These are phyloP conservation scores for Apiospora koreana DNA, from an alignment of 2,329 filamentous ascomycete species.

Conservation along the genomic window DNA sequence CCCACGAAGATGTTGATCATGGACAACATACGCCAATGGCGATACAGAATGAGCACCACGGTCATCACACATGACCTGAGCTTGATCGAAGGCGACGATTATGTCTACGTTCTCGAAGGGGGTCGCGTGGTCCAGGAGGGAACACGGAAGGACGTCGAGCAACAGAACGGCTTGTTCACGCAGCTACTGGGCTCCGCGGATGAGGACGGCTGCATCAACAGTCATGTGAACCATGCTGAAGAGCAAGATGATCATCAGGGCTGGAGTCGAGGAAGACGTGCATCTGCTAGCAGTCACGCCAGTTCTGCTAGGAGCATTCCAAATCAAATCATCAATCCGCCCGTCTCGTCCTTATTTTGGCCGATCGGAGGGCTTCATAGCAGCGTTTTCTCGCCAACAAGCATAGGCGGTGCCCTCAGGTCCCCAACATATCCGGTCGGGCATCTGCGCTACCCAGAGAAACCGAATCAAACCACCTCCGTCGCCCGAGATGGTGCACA, in stretches of 20 bases:
- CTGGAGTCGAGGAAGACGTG: conserved; percentile 23
- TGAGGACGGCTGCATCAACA: not conserved
- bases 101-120: conserved; percentile 76
- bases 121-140: conserved; percentile 71
- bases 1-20: conserved; percentile 68
- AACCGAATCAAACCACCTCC: not conserved
- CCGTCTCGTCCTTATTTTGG: conserved; percentile 1
- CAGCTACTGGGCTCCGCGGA: conserved; percentile 10
- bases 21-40: conserved; percentile 75
- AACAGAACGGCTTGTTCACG: conserved; percentile 47
- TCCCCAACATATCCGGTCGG: not conserved
- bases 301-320: not conserved
- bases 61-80: conserved; percentile 89
- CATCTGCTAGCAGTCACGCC: not conserved
- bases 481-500: not conserved
- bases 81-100: conserved; percentile 73
- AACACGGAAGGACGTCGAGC: conserved; percentile 54
- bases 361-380: not conserved
- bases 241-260: not conserved
- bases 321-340: not conserved
- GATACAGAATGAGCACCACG: conserved; percentile 80
- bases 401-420: not conserved
- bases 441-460: not conserved
- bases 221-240: not conserved
- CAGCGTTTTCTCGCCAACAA: not conserved